A percentile compares a stretch with the other conserved stretches of the same genome.
These are phyloP conservation scores for Triticum urartu DNA, from an alignment of 176 grass and related monocot species.

Conservation along the genomic window DNA sequence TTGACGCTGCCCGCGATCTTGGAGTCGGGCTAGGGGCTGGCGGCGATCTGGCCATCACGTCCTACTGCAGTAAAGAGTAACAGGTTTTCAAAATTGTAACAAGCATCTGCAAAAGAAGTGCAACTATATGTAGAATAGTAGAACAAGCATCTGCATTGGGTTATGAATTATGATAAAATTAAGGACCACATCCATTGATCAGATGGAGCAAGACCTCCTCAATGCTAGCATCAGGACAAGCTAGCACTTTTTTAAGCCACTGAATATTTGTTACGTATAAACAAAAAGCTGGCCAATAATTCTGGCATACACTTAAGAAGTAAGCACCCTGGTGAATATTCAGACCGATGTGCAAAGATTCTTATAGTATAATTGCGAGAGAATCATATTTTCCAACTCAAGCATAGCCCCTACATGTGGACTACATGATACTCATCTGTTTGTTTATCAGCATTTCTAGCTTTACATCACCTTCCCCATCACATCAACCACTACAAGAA, in stretches of 20 bases:
- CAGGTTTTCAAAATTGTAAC: too few species aligned
- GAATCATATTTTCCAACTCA: not conserved
- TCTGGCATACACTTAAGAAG: not conserved
- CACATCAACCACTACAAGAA: conserved; percentile 37
- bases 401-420: not conserved
- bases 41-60: too few species aligned
- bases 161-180: too few species aligned
- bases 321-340: not conserved
- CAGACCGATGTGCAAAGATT: not conserved
- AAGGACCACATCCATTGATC: too few species aligned
- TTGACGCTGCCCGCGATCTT: too few species aligned
- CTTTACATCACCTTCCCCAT: conserved; percentile 59
- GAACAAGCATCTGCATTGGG: too few species aligned
- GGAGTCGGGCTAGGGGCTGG: too few species aligned
- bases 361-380: not conserved
- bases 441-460: conserved; percentile 24
- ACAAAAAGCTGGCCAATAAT: not conserved
- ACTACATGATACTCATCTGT: not conserved
- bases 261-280: not conserved
- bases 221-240: too few species aligned
- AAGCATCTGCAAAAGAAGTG: too few species aligned
- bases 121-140: too few species aligned
- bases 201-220: too few species aligned
- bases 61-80: too few species aligned
- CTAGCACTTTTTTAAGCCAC: not conserved